Evolutionary conservation across 176 grass and related monocot genomes (phyloP).

Genomic region (Leersia perrieri): DNA sequence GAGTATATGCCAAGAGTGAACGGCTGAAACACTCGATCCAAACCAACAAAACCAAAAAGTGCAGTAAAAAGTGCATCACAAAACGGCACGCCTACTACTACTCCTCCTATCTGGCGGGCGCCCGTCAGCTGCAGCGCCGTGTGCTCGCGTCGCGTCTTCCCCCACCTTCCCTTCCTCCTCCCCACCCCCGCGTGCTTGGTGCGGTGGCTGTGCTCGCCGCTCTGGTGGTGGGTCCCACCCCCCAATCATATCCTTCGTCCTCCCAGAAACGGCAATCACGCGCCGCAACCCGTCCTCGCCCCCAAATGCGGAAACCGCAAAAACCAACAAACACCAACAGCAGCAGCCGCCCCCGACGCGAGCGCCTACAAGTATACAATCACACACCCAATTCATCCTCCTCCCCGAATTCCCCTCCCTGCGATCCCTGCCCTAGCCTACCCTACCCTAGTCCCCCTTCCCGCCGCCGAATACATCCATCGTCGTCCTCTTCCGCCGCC

Average conservation of each 20-base stretch:
- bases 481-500: background rate
- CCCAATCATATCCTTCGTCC: background rate
- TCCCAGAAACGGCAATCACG: background rate
- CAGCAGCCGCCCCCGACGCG: background rate
- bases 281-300: background rate
- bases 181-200: no score
- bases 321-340: no score
- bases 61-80: no score
- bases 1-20: no score
- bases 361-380: background rate
- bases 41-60: background rate
- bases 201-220: no score
- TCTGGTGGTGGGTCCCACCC: background rate
- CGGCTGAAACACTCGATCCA: no score
- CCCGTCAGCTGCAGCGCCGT: no score
- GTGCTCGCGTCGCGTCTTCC: background rate
- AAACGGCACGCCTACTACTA: background rate
- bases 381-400: background rate
- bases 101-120: background rate
- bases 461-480: background rate
- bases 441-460: background rate
- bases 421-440: background rate
- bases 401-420: background rate
- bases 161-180: no score
- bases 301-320: background rate